Base-by-base conservation (phyloP, 257 asterid species). In the Solanum rostratum region DNA sequence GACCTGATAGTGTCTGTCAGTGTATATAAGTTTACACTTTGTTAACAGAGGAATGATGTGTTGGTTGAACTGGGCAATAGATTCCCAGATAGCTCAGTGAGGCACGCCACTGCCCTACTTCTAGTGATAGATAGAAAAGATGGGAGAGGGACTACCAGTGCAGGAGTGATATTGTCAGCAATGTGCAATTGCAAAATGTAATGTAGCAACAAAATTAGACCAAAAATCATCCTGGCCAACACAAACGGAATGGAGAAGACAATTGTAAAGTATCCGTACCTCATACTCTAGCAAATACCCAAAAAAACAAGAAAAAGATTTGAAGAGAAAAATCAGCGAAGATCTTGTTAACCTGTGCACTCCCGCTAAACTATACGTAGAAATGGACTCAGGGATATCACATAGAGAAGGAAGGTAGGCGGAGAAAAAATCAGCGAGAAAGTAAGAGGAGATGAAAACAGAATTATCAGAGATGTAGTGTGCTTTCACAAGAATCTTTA, bases 401-500 rank as follows among this genome's bases (percentile, higher is more conserved):
- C 45, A 15, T 49, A 76, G 53, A 24, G 43, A 24, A 49, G 60
- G 62, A 24, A 76, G 62, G 81, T 49, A 37, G 43, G 24, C 4
- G 4, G 24, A 76, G 62, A 76, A 27, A 60, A 52, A 49, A 76
- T 76, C 41, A 52, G n/a, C 14, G 9, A 49, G 41, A 76, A 70
- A 46, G 14, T 76, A 52, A 24, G 45, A 73, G 59, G 22, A 76
- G 81, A 74, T 74, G 59, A 46, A 22, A 46, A 74, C 81, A 74
- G 46, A 74, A 46, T 46, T n/a, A 49, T 76, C 82, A 49, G 27
- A 49, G 50, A 49, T 29, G 78, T 52, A 65, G 52, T 49, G 14
- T 74, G 63, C 15, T 27, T 54, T 81, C 30, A 41, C 49, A 80
- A 66, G 76, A 49, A 79, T 59, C 39, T 24, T 71, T 87, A 96